phyloP scores from a whole-genome alignment of 202 grass and related monocot species.

The Schoenoplectus tabernaemontani region DNA sequence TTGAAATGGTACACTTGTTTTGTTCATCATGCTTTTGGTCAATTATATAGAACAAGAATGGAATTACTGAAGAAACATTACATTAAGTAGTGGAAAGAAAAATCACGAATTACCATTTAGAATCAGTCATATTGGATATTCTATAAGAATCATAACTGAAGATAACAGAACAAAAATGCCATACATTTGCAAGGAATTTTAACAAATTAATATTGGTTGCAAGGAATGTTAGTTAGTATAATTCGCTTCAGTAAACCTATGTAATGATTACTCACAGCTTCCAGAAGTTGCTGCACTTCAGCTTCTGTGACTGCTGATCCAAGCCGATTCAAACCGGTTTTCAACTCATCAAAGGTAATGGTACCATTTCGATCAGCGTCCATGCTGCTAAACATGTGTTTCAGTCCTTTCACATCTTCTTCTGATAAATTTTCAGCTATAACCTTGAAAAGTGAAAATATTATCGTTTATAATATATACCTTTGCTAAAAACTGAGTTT shows the following conservation, averaged over 20 bases:
- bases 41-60: too few relatives aligned
- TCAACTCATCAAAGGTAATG: constrained; percentile 70
- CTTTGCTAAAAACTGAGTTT: neutral
- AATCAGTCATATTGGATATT: too few relatives aligned
- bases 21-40: too few relatives aligned
- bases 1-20: too few relatives aligned
- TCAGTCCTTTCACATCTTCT: constrained; percentile 70
- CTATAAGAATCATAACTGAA: neutral
- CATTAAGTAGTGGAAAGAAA: neutral
- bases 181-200: neutral
- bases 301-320: constrained; percentile 51
- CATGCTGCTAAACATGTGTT: constrained; percentile 85
- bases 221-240: neutral
- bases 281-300: constrained; percentile 70
- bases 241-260: neutral
- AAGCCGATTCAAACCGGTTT: constrained; percentile 48
- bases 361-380: constrained; percentile 73
- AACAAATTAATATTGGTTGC: neutral
- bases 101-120: neutral
- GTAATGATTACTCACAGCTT: constrained; percentile 52
- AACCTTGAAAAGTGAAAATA: constrained; percentile 38
- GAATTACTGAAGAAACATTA: neutral
- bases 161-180: neutral
- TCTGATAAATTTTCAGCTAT: constrained; percentile 54
- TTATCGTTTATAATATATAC: neutral